Percentiles rank a stretch among this genome's conserved stretches.
Conservation (phyloP, 2,329 filamentous ascomycete genomes). For the Didymella exigua region DNA sequence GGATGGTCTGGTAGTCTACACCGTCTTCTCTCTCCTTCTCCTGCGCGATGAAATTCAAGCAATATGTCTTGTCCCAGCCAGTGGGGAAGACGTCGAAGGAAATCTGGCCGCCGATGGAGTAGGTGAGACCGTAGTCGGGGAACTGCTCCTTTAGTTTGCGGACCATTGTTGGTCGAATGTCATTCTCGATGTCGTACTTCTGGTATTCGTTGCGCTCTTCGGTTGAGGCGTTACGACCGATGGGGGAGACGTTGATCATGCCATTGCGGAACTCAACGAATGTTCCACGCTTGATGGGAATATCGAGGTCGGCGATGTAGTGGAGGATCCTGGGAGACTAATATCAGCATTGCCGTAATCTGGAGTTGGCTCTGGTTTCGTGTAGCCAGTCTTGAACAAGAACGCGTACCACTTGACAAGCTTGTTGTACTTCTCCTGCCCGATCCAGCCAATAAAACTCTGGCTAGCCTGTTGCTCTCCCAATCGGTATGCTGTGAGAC, state of each 20-base stretch:
- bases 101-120: conserved; percentile 95
- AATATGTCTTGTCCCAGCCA: conserved; percentile 99
- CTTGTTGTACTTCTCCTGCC: conserved; percentile 83
- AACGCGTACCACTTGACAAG: conserved; percentile 64
- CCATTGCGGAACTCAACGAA: conserved; percentile 90
- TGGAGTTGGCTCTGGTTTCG: background rate
- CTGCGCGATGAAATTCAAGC: conserved; percentile 81
- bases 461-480: conserved; percentile 76
- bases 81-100: conserved; percentile 97
- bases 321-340: conserved; percentile 61
- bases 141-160: conserved; percentile 79
- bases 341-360: conserved; percentile 41
- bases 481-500: conserved; percentile 85
- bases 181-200: conserved; percentile 76
- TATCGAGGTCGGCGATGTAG: conserved; percentile 82
- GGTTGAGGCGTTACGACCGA: conserved; percentile 83
- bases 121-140: conserved; percentile 83
- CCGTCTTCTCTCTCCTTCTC: conserved; percentile 71
- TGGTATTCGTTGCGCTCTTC: conserved; percentile 84
- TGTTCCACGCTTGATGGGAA: conserved; percentile 82
- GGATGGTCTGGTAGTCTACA: conserved; percentile 81
- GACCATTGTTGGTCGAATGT: conserved; percentile 78
- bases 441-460: conserved; percentile 91
- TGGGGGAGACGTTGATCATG: conserved; percentile 85
- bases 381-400: background rate